Conservation (phyloP, 192 early-diverging fungal species). For the Backusella westeae region DNA sequence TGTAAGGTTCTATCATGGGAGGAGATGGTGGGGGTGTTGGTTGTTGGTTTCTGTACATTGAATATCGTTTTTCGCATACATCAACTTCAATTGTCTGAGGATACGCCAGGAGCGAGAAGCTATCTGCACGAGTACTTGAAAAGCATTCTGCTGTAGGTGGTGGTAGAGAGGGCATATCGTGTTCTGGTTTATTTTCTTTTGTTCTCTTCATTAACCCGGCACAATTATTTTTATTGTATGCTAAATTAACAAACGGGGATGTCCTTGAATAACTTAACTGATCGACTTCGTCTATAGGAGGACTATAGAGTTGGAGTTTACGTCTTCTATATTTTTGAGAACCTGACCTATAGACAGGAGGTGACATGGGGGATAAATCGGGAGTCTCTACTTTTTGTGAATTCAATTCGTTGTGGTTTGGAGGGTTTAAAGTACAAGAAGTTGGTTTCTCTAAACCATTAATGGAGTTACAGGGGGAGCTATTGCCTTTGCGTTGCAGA, state of each 20-base stretch:
- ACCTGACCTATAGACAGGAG: conserved; percentile 21
- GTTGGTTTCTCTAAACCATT: not conserved
- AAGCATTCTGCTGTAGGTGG: conserved; percentile 10
- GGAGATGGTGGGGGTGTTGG: conserved; percentile 1
- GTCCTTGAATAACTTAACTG: conserved; percentile 10
- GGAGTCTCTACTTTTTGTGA: not conserved
- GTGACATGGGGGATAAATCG: not conserved
- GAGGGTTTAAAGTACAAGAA: not conserved
- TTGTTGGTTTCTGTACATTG: not conserved
- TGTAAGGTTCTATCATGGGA: not conserved
- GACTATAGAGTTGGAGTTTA: conserved; percentile 13
- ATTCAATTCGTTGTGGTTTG: conserved; percentile 17
- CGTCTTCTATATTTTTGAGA: conserved; percentile 16
- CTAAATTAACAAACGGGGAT: not conserved
- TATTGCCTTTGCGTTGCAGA: not conserved
- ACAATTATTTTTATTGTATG: not conserved
- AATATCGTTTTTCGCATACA: conserved; percentile 14
- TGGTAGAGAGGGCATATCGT: not conserved
- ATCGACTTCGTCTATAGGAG: conserved; percentile 19
- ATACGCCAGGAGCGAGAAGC: not conserved
- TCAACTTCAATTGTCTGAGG: not conserved
- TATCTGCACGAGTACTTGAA: not conserved
- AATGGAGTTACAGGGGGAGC: too few species aligned
- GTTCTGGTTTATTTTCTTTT: not conserved
- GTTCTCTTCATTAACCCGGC: not conserved